Percentiles rank a stretch among this genome's conserved stretches.
These are phyloP conservation scores for Rhodosporidiobolus odoratus DNA, from an alignment of 768 basidiomycete species.

Conservation along the genomic window DNA sequence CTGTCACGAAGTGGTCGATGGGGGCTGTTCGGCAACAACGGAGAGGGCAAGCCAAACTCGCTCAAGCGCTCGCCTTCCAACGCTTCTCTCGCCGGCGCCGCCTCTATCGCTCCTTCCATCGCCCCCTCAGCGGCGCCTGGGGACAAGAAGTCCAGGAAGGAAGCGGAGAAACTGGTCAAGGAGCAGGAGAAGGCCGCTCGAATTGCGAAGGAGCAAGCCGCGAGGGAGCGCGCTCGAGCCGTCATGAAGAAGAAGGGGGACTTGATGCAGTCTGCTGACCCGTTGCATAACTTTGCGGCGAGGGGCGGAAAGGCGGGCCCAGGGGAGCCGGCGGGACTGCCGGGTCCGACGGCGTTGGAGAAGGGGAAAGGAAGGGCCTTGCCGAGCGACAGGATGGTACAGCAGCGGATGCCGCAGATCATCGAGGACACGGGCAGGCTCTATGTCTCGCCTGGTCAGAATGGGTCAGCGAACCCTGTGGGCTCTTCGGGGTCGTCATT, in stretches of 20 bases:
- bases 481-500: not conserved
- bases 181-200: constrained; percentile 47
- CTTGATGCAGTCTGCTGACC: constrained; percentile 42
- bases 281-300: constrained; percentile 37
- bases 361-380: constrained; percentile 30
- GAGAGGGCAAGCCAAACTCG: constrained; percentile 33
- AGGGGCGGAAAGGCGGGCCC: not conserved
- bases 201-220: constrained; percentile 45
- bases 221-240: constrained; percentile 50
- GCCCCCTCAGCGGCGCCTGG: constrained; percentile 15
- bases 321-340: not conserved
- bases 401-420: constrained; percentile 41
- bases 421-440: constrained; percentile 38
- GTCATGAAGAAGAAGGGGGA: constrained; percentile 50
- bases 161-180: constrained; percentile 44
- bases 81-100: constrained; percentile 37
- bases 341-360: constrained; percentile 9
- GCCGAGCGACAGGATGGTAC: constrained; percentile 30
- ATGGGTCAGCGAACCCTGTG: not conserved
- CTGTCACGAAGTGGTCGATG: not conserved
- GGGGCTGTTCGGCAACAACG: not conserved
- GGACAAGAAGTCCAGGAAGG: constrained; percentile 50
- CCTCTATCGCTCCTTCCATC: not conserved
- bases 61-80: constrained; percentile 44
- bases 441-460: constrained; percentile 10